Conservation (phyloP, 164 flowering plant species). For the Liriodendron chinense region DNA sequence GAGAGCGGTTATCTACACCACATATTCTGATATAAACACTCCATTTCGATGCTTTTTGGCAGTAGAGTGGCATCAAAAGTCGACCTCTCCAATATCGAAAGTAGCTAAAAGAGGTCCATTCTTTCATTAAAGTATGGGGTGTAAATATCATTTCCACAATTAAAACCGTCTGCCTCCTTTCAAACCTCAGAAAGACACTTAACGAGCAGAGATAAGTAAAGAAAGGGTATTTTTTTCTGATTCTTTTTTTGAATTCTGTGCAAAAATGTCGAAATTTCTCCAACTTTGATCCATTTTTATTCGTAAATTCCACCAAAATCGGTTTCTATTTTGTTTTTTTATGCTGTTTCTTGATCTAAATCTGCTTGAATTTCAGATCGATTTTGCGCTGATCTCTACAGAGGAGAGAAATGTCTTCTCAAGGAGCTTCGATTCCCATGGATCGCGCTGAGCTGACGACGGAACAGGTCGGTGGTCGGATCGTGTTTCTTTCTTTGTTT, state of each 20-base stretch:
- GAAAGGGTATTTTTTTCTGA: not conserved
- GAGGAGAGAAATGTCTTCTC: not conserved
- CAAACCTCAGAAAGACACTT: not conserved
- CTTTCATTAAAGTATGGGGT: not conserved
- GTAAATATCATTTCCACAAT: not conserved
- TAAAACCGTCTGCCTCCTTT: not conserved
- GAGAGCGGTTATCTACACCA: not conserved
- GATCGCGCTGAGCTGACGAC: slow-evolving; percentile 25
- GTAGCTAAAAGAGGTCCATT: not conserved
- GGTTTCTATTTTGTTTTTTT: not conserved
- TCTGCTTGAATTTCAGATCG: slow-evolving; percentile 4
- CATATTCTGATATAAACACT: not conserved
- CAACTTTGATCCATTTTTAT: no score
- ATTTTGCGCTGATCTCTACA: not conserved
- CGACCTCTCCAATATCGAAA: not conserved
- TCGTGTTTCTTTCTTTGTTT: not conserved
- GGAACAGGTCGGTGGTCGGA: slow-evolving; percentile 19
- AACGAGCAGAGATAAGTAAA: not conserved
- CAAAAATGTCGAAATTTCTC: not conserved
- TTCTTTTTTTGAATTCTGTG: not conserved
- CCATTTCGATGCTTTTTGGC: not conserved
- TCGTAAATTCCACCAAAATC: not conserved
- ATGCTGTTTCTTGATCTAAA: slow-evolving; percentile 2
- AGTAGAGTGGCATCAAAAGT: no score
- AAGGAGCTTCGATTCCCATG: slow-evolving; percentile 5